phyloP scores from a whole-genome alignment of 805 yeast species.

The Cyberlindnera nakhonratchasimensis region DNA sequence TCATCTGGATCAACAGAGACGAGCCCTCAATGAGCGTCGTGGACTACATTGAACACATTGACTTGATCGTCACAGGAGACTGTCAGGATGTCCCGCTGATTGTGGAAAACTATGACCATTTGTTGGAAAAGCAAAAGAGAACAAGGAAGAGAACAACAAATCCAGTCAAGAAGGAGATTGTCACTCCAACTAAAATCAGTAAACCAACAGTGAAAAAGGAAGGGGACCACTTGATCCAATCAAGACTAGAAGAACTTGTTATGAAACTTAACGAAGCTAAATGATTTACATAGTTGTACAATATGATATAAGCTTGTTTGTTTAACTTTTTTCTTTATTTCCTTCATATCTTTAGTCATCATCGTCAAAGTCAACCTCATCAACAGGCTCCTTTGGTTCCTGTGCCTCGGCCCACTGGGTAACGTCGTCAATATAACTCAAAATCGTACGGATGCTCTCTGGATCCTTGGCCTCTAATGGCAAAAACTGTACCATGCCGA shows the following conservation, averaged over 20 bases:
- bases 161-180: slow-evolving; percentile 4
- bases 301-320: too few relatives aligned
- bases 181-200: slow-evolving; percentile 6
- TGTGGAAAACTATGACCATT: slow-evolving; percentile 26
- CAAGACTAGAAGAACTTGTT: slow-evolving; percentile 23
- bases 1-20: slow-evolving; percentile 60
- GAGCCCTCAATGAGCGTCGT: slow-evolving; percentile 48
- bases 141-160: slow-evolving; percentile 9
- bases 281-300: slow-evolving; percentile 4
- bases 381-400: slow-evolving; percentile 95
- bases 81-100: slow-evolving; percentile 52
- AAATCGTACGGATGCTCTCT: slow-evolving; percentile 73
- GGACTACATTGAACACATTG: slow-evolving; percentile 50
- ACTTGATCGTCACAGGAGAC: slow-evolving; percentile 59
- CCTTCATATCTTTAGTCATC: slow-evolving; percentile 31
- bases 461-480: slow-evolving; percentile 81
- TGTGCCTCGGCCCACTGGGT: slow-evolving; percentile 97
- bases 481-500: slow-evolving; percentile 96
- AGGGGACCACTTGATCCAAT: slow-evolving; percentile 19
- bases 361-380: slow-evolving; percentile 64
- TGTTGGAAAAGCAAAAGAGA: slow-evolving; percentile 5
- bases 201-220: background rate
- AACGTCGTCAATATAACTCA: slow-evolving; percentile 91
- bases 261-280: slow-evolving; percentile 21
- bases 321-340: too few relatives aligned